Conservation (phyloP, 768 basidiomycete genomes). For the Clathrus columnatus region DNA sequence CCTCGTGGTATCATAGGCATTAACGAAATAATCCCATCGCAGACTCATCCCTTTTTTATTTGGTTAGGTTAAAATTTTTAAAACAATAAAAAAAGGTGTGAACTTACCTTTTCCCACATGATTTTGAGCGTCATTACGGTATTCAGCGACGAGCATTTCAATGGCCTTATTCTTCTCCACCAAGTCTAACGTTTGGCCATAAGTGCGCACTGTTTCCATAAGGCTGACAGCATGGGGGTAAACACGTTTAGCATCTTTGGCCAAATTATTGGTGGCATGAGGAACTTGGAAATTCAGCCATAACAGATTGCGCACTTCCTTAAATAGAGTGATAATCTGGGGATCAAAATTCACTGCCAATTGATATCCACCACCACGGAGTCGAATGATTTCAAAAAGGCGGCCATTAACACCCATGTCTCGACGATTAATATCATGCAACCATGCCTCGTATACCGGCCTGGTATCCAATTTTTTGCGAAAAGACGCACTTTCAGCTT, state of each 20-base stretch:
- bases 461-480: conserved; percentile 92
- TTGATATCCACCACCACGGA: conserved; percentile 66
- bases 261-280: conserved; percentile 90
- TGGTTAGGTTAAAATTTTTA: too few species aligned
- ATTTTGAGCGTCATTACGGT: conserved; percentile 84
- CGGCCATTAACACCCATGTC: conserved; percentile 89
- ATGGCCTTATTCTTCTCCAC: conserved; percentile 87
- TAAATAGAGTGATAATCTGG: conserved; percentile 96
- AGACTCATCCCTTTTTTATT: conserved; percentile 98
- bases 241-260: conserved; percentile 96
- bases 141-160: conserved; percentile 91
- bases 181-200: conserved; percentile 89
- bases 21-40: conserved; percentile 95
- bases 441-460: conserved; percentile 93
- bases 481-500: conserved; percentile 85
- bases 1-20: conserved; percentile 79
- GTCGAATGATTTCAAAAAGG: conserved; percentile 80
- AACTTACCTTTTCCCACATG: conserved; percentile 93
- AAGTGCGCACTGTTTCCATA: conserved; percentile 99
- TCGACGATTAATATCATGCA: conserved; percentile 87
- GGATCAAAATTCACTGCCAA: conserved; percentile 97
- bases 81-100: too few species aligned
- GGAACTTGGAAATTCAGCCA: conserved; percentile 97
- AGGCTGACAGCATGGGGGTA: conserved; percentile 96
- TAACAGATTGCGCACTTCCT: conserved; percentile 91